Evolutionary conservation across 108 stramenopile species (phyloP).

Genomic region (Stephanodiscus triporus): DNA sequence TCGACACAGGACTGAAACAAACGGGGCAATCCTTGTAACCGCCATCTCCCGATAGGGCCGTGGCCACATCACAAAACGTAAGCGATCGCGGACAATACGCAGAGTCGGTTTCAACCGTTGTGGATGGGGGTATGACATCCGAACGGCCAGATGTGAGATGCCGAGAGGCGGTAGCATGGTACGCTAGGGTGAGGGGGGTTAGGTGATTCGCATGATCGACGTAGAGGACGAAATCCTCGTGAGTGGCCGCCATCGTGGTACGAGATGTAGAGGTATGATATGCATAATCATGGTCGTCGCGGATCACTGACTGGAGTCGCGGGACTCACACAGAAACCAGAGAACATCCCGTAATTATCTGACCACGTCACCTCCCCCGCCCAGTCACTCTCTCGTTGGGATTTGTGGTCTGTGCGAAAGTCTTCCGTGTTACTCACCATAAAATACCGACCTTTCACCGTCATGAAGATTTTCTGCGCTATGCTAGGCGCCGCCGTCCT

Average conservation of each 20-base stretch:
- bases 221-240: conserved; percentile 57
- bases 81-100: conserved; percentile 79
- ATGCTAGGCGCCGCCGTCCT: conserved; percentile 4
- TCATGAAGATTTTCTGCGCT: conserved; percentile 3
- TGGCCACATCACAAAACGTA: conserved; percentile 65
- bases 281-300: background rate
- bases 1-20: conserved; percentile 55
- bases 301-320: too few relatives aligned
- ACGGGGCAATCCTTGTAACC: conserved; percentile 68
- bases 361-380: background rate
- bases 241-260: conserved; percentile 12
- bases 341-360: background rate
- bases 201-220: conserved; percentile 82
- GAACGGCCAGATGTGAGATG: conserved; percentile 67
- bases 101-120: conserved; percentile 49
- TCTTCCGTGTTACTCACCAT: too few relatives aligned
- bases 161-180: conserved; percentile 84
- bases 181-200: conserved; percentile 68
- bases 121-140: conserved; percentile 61
- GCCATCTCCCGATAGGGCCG: conserved; percentile 50
- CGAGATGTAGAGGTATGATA: background rate
- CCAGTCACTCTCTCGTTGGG: background rate
- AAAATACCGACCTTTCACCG: too few relatives aligned
- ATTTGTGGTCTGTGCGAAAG: background rate
- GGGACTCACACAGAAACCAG: too few relatives aligned